Evolutionary conservation across 768 basidiomycete species (phyloP).

Genomic region (Pluteus cervinus): DNA sequence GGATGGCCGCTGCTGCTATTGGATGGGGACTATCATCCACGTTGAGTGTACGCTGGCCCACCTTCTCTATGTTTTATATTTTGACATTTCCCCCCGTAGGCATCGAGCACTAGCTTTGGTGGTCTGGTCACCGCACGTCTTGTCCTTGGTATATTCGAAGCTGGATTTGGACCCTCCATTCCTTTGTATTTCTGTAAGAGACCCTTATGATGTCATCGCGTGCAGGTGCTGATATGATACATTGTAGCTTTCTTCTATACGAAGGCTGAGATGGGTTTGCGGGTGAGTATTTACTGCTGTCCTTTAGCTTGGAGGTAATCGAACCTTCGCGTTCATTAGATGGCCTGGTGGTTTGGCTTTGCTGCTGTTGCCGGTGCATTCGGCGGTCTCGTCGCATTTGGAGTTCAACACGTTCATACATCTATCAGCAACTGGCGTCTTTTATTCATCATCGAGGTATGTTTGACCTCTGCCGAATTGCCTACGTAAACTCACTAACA

Average conservation of each 20-base stretch:
- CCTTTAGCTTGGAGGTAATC: background rate
- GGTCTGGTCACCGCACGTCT: conserved; percentile 55
- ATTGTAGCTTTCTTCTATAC: conserved; percentile 73
- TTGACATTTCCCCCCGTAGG: conserved; percentile 25
- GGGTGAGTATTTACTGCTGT: conserved; percentile 29
- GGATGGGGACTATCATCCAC: conserved; percentile 78
- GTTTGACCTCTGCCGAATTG: background rate
- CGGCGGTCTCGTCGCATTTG: conserved; percentile 79
- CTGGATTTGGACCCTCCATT: conserved; percentile 72
- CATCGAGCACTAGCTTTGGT: conserved; percentile 53
- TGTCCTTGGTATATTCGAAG: conserved; percentile 71
- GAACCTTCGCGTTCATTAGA: conserved; percentile 17
- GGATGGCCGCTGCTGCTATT: conserved; percentile 58
- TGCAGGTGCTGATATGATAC: background rate
- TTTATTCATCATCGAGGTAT: conserved; percentile 70
- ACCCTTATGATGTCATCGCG: background rate
- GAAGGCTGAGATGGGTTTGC: conserved; percentile 63
- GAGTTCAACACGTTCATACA: conserved; percentile 55
- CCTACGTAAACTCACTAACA: background rate
- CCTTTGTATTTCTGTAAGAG: conserved; percentile 72
- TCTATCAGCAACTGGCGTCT: conserved; percentile 51
- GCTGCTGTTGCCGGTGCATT: conserved; percentile 83
- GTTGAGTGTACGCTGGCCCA: conserved; percentile 45
- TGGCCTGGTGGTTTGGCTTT: conserved; percentile 82
- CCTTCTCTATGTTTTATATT: background rate